Base-by-base conservation (phyloP, 331 rosid species). In the Spiraea crenata region DNA sequence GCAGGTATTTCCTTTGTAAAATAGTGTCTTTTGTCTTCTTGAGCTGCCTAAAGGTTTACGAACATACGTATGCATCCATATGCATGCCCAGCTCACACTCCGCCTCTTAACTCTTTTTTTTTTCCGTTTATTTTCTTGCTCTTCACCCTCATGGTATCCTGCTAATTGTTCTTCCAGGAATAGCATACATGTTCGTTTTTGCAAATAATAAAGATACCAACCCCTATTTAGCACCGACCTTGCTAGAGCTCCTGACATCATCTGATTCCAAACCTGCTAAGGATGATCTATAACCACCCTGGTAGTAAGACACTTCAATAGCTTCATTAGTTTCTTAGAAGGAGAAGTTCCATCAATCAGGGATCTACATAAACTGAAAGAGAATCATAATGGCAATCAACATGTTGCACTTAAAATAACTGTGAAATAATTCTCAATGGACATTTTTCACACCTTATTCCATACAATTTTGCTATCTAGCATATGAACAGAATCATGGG, bases 1-100 rank as follows among this genome's bases (percentile, higher is more conserved):
- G 57, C 8, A 67, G 65, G 75, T 67, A 67, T 72, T 41, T 54
- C 73, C 55, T 65, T 41, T 71, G 74, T 51, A 35, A 67, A 48
- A 14, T 56, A 37, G 19, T 31, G 42, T 38, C 59, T 40, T 69
- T 41, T 54, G 41, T 39, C 51, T 13, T 64, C 19, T 40, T 57
- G 49, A 39, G 69, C 57, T 40, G 64, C 77, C 50, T 49, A 39
- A 58, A 31, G 40, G 41, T 40, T 59, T 14, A 38, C 37, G 16
- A 17, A 34, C 57, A 38, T 10, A 38, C 17, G 39, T n/a, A 67
- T 14, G 14, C 65, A 15, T 37, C 31, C 48, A 60, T 60, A 13
- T 38, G 48, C 6, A 34, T 38, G 9, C 51, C n/a, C 31, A 61
- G 19, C 50, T 70, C 55, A 49, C 34, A 7, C 17, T 49, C 5